Conservation (phyloP, 768 basidiomycete species). For the Rhodotorula diobovata region DNA sequence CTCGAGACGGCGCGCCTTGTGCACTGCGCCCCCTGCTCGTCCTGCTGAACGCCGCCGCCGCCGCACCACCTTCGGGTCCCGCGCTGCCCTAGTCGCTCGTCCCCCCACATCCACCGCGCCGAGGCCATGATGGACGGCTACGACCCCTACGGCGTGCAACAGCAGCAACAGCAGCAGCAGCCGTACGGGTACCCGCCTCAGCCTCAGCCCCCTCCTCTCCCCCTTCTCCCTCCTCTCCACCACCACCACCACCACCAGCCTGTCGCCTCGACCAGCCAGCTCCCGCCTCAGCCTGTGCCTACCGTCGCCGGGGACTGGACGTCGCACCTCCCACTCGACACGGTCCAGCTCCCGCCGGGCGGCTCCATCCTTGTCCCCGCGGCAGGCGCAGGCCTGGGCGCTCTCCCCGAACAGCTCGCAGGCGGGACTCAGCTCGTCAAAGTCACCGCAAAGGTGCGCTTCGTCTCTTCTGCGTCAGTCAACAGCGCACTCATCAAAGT, state of each 20-base stretch:
- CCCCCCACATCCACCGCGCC: neutral
- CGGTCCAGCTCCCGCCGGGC: conserved; percentile 5
- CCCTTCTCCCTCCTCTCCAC: neutral
- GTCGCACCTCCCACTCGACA: neutral
- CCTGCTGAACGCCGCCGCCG: neutral
- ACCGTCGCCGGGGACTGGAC: neutral
- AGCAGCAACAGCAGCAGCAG: neutral
- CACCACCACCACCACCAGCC: neutral
- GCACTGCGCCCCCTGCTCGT: too few species aligned
- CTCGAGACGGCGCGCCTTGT: too few species aligned
- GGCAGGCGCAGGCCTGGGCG: neutral
- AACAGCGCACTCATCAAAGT: neutral
- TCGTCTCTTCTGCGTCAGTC: neutral
- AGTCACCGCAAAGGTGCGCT: conserved; percentile 22
- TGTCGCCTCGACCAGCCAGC: neutral
- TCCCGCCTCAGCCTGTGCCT: neutral
- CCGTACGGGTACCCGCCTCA: neutral
- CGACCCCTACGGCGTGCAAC: neutral
- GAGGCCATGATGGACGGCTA: neutral
- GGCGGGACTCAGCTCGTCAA: conserved; percentile 21
- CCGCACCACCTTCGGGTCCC: neutral
- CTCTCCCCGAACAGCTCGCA: conserved; percentile 5
- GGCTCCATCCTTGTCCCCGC: neutral
- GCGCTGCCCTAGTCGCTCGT: neutral
- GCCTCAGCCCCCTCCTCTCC: neutral